A percentile compares a stretch with the other conserved stretches of the same genome.
phyloP scores from a whole-genome alignment of 2,329 filamentous ascomycete genomes.

The Arthroderma sp. region DNA sequence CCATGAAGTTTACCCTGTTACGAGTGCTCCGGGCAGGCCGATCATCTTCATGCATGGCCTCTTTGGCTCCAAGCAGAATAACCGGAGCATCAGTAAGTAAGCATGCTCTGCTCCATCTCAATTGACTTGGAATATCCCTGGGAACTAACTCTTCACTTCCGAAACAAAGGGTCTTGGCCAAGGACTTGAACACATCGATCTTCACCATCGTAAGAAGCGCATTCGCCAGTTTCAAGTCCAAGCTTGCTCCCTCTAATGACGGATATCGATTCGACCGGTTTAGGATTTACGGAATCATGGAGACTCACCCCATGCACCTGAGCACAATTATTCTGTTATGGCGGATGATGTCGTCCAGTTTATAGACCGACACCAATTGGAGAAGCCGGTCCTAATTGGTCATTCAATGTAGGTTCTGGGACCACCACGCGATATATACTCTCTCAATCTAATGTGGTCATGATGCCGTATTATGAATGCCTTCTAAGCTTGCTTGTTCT shows the following conservation, averaged over 20 bases:
- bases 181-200: conserved; percentile 60
- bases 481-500: neutral
- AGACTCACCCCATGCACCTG: conserved; percentile 60
- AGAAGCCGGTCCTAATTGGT: conserved; percentile 59
- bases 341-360: conserved; percentile 71
- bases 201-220: conserved; percentile 54
- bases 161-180: conserved; percentile 52
- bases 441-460: neutral
- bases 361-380: conserved; percentile 51
- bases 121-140: neutral
- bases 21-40: conserved; percentile 20
- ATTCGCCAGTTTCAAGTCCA: too few species aligned
- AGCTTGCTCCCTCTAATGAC: too few species aligned
- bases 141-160: neutral
- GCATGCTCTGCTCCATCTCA: conserved; percentile 16
- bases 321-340: conserved; percentile 66
- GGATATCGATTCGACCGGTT: neutral
- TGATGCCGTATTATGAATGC: neutral
- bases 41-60: conserved; percentile 82
- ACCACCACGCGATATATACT: neutral
- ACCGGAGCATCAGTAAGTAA: conserved; percentile 82
- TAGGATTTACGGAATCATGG: conserved; percentile 86
- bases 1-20: conserved; percentile 4
- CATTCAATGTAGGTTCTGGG: conserved; percentile 61
- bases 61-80: conserved; percentile 84